A percentile compares a stretch with the other conserved stretches of the same genome.
These are phyloP conservation scores for Leishmania braziliensis DNA, from an alignment of 208 protist species.

Conservation along the genomic window DNA sequence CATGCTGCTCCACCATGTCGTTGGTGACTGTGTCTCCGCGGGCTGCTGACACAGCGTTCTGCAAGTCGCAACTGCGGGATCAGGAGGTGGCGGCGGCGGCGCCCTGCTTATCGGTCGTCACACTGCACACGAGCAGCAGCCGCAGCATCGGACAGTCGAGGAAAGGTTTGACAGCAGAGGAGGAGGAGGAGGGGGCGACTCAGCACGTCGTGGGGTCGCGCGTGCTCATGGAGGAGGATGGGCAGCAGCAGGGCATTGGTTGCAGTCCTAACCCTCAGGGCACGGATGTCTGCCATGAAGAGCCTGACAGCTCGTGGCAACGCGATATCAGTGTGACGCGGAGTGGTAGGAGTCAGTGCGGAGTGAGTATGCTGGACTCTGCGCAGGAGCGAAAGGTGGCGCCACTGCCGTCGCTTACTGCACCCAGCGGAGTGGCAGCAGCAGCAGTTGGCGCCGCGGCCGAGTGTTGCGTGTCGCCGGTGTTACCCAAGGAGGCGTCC, in stretches of 20 bases:
- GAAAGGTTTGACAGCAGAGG: not conserved
- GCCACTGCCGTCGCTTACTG: not conserved
- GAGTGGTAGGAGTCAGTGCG: not conserved
- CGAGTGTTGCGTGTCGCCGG: not conserved
- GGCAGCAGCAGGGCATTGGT: not conserved
- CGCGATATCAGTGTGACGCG: not conserved
- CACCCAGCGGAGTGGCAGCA: not conserved
- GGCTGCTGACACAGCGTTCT: not conserved
- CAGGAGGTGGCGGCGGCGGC: not conserved
- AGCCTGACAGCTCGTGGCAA: not conserved
- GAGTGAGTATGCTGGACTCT: too few species aligned
- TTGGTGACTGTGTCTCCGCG: slow-evolving; percentile 1
- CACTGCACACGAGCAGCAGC: not conserved
- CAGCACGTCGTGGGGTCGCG: not conserved
- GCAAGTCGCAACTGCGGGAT: not conserved
- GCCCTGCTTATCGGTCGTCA: not conserved
- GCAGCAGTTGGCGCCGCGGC: not conserved
- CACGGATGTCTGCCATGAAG: not conserved
- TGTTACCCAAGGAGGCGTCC: not conserved
- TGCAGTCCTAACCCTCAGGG: not conserved
- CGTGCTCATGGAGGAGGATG: not conserved
- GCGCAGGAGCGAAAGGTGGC: not conserved
- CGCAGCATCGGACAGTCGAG: not conserved
- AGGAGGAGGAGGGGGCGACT: not conserved
- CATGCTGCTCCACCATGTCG: not conserved